Base-by-base conservation (phyloP, 139 green algal genomes). In the Coccomyxa sp. region DNA sequence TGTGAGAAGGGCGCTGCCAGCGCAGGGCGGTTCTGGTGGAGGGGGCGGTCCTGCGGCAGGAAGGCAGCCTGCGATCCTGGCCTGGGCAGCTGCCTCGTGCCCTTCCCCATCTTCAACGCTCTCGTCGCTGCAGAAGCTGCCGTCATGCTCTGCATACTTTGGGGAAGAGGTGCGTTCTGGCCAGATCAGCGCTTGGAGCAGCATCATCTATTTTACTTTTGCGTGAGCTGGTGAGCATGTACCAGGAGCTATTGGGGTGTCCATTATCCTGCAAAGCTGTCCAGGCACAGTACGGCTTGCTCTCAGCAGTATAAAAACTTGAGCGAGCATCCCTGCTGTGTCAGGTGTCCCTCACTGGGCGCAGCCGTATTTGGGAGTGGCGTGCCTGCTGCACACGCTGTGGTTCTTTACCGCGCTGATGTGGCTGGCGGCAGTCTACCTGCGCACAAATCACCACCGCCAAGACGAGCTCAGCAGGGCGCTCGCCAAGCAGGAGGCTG, bases 11-110 rank as follows among this genome's bases (percentile, higher is more conserved):
- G n/a, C 31, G 24, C 29, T 40, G 4, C 7, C 2, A 27, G 31
- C 9, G 79, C 82, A 36, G 83, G 83, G 2, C 34, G 50, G 41
- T 87, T 87, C 70, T 87, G 83, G 83, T 87, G 83, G 83, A 75
- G 83, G 14, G 77, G 72, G 50, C 80, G 71, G 50, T 80, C 81
- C 44, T 73, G 44, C 38, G 78, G 78, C n/a, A 55, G 83, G 29
- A 82, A 80, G 78, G 58, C 82, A 6, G 81, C 75, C 74, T 44
- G 34, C 55, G 79, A 38, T 37, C 35, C n/a, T 44, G 75, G 40
- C 74, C 55, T 68, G 74, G 22, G 54, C 50, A 37, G 55, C 39
- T 69, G 74, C 14, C 55, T 84, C 16, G 40, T 84, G 68, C 80
- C 80, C 16, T 78, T 84, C 75, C 40, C 69, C 41, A n/a, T 68